A percentile compares a stretch with the other conserved stretches of the same genome.
Evolutionary conservation across 2,329 filamentous ascomycete species (phyloP).

Genomic region (Pseudogymnoascus destructans): DNA sequence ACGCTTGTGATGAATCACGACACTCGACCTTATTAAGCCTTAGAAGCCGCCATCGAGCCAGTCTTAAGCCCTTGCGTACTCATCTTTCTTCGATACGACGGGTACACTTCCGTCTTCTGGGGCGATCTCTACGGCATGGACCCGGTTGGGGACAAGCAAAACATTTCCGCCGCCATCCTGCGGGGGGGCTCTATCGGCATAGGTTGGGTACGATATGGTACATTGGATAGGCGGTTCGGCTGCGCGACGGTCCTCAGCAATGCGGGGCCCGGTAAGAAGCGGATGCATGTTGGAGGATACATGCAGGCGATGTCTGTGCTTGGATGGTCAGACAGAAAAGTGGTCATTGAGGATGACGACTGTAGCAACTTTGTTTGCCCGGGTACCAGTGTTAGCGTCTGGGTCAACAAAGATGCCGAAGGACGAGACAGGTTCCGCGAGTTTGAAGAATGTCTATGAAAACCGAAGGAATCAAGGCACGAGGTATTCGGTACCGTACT

Average conservation of each 20-base stretch:
- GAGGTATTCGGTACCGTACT: background rate
- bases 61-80: slow-evolving; percentile 65
- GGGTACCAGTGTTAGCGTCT: slow-evolving; percentile 45
- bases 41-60: slow-evolving; percentile 46
- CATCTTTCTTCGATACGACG: slow-evolving; percentile 51
- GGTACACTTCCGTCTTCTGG: slow-evolving; percentile 57
- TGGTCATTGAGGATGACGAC: slow-evolving; percentile 45
- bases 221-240: slow-evolving; percentile 34
- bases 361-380: slow-evolving; percentile 44
- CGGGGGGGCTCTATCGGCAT: slow-evolving; percentile 43
- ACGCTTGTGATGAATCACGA: slow-evolving; percentile 64
- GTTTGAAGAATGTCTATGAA: slow-evolving; percentile 23
- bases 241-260: slow-evolving; percentile 46
- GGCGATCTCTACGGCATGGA: slow-evolving; percentile 54
- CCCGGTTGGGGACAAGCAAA: slow-evolving; percentile 31
- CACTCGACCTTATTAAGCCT: slow-evolving; percentile 50
- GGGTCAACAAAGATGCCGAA: slow-evolving; percentile 42
- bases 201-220: slow-evolving; percentile 42
- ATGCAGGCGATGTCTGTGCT: slow-evolving; percentile 46
- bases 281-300: slow-evolving; percentile 48
- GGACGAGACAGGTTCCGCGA: slow-evolving; percentile 34
- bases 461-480: background rate
- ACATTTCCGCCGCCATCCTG: slow-evolving; percentile 40
- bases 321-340: slow-evolving; percentile 38
- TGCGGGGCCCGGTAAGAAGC: slow-evolving; percentile 34